A percentile compares a stretch with the other conserved stretches of the same genome.
Evolutionary conservation across 176 grass and related monocot genomes (phyloP).

Genomic region (Carex pumila): DNA sequence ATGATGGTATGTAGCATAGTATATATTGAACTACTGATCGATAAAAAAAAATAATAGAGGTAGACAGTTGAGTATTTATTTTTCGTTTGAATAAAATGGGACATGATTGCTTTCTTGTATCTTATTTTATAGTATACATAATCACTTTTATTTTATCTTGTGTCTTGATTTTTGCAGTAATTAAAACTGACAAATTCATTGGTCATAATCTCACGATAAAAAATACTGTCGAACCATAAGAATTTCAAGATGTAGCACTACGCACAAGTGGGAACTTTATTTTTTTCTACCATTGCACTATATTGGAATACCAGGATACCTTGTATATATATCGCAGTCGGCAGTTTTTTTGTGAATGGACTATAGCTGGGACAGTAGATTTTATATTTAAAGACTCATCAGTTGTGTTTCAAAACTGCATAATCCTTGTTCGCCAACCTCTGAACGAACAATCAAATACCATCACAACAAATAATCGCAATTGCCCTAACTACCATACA

Average conservation of each 20-base stretch:
- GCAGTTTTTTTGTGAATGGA: conserved; percentile 74
- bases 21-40: no score
- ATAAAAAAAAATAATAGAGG: no score
- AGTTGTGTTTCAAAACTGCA: conserved; percentile 21
- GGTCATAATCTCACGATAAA: conserved; percentile 54
- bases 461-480: conserved; percentile 43
- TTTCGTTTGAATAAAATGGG: no score
- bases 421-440: no score
- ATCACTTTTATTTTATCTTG: conserved; percentile 10
- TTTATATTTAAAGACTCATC: conserved; percentile 83
- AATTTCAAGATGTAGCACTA: conserved; percentile 72
- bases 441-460: conserved; percentile 7
- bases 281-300: conserved; percentile 60
- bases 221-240: conserved; percentile 50
- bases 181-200: conserved; percentile 51
- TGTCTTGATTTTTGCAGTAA: conserved; percentile 10
- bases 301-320: conserved; percentile 71
- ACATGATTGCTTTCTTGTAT: no score
- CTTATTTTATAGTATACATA: neutral
- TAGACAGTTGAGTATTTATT: no score
- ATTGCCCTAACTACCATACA: conserved; percentile 44
- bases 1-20: no score
- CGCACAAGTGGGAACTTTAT: conserved; percentile 55
- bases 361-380: conserved; percentile 55
- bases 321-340: conserved; percentile 67